Evolutionary conservation across 176 grass and related monocot genomes (phyloP).

Genomic region (Puya raimondii): DNA sequence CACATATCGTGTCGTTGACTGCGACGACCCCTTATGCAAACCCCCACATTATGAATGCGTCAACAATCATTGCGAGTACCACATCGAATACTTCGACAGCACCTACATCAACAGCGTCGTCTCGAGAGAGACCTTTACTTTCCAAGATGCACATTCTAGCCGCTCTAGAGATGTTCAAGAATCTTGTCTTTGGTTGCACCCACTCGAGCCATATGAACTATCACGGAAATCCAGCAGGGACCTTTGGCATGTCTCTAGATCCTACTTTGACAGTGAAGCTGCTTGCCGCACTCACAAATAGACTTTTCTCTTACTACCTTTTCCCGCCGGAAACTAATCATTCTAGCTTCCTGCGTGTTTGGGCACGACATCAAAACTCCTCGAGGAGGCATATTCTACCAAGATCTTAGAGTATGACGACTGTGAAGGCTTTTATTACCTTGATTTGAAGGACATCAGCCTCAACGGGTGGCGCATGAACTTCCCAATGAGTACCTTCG

Average conservation of each 20-base stretch:
- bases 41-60: conserved; percentile 1
- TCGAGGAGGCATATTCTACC: neutral
- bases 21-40: conserved; percentile 12
- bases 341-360: neutral
- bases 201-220: neutral
- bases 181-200: conserved; percentile 20
- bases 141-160: neutral
- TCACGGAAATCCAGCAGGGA: neutral
- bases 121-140: conserved; percentile 11
- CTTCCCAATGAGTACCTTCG: neutral
- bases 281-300: neutral
- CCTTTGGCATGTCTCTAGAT: neutral
- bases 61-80: conserved; percentile 9
- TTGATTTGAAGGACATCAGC: neutral
- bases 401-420: neutral
- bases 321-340: neutral
- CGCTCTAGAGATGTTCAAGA: neutral
- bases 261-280: neutral
- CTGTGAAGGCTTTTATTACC: neutral
- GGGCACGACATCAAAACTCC: neutral
- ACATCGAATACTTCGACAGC: conserved; percentile 8
- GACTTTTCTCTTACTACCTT: neutral
- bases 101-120: neutral
- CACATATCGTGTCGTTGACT: conserved; percentile 1
- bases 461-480: neutral